phyloP scores from a whole-genome alignment of 352 stramenopile genomes.

The Chrysophaeum taylorii region DNA sequence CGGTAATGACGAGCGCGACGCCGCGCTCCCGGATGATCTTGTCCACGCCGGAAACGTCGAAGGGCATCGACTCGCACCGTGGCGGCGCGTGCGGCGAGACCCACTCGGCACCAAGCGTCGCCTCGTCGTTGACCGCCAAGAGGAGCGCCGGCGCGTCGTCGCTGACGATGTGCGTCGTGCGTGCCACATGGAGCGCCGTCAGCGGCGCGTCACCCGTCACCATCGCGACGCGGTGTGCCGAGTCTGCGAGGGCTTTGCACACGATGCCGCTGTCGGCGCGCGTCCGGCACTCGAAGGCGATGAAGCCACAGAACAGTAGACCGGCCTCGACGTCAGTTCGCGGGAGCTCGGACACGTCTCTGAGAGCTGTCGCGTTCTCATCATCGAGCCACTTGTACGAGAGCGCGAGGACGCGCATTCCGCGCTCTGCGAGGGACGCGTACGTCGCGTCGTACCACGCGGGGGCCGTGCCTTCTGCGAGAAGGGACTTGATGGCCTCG shows the following conservation, averaged over 20 bases:
- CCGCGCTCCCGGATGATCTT: no score
- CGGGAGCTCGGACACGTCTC: slow-evolving; percentile 32
- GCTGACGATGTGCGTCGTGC: not conserved
- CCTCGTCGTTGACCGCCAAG: not conserved
- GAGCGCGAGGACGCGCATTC: slow-evolving; percentile 83
- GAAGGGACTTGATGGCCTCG: slow-evolving; percentile 80
- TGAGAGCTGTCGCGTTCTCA: slow-evolving; percentile 24
- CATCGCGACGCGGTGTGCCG: slow-evolving; percentile 89
- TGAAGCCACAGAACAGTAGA: slow-evolving; percentile 87
- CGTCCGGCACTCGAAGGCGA: slow-evolving; percentile 75
- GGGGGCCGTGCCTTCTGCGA: slow-evolving; percentile 58
- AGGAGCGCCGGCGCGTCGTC: not conserved
- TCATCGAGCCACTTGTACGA: slow-evolving; percentile 78
- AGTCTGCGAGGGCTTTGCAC: slow-evolving; percentile 77
- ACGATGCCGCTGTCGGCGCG: slow-evolving; percentile 75
- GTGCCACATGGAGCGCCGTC: slow-evolving; percentile 92
- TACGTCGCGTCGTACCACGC: slow-evolving; percentile 65
- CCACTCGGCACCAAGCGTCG: not conserved
- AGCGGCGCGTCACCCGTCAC: slow-evolving; percentile 95
- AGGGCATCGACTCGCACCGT: not conserved
- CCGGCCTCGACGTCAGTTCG: slow-evolving; percentile 73
- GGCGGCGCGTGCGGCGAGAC: not conserved
- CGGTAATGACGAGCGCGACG: not conserved
- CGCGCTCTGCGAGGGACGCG: slow-evolving; percentile 53
- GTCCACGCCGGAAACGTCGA: not conserved